Conservation (phyloP, 257 asterid species). For the Capsicum rhomboideum region DNA sequence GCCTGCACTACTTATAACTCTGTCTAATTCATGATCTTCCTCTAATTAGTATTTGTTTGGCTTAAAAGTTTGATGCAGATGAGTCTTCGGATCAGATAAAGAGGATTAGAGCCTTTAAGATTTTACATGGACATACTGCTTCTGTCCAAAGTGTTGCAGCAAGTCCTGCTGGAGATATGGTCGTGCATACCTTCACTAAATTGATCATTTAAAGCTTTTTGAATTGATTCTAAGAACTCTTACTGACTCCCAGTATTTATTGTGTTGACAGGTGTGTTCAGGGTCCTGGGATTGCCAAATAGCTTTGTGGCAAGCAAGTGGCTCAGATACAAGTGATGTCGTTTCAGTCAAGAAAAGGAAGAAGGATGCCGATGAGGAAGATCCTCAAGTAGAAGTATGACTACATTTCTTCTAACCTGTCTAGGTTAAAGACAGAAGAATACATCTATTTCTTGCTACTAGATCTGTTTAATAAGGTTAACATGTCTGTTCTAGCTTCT, state of each 20-base stretch:
- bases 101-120: slow-evolving; percentile 50
- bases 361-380: slow-evolving; percentile 38
- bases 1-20: slow-evolving; percentile 2
- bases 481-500: not conserved
- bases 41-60: slow-evolving; percentile 11
- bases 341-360: slow-evolving; percentile 83
- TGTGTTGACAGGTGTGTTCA: slow-evolving; percentile 60
- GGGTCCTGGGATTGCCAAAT: slow-evolving; percentile 94
- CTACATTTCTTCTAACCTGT: not conserved
- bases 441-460: not conserved
- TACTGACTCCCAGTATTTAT: not conserved
- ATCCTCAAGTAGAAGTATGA: slow-evolving; percentile 62
- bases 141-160: slow-evolving; percentile 81
- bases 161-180: slow-evolving; percentile 72
- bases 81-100: slow-evolving; percentile 41
- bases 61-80: slow-evolving; percentile 55
- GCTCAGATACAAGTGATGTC: slow-evolving; percentile 33
- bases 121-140: slow-evolving; percentile 70
- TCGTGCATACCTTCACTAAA: slow-evolving; percentile 7
- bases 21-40: not conserved
- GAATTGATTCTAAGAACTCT: not conserved
- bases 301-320: slow-evolving; percentile 60
- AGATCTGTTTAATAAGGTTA: not conserved
- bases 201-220: not conserved
- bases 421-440: not conserved